Evolutionary conservation across 1,284 basidiomycete genomes (phyloP).

Genomic region (Phlebopus sp.): DNA sequence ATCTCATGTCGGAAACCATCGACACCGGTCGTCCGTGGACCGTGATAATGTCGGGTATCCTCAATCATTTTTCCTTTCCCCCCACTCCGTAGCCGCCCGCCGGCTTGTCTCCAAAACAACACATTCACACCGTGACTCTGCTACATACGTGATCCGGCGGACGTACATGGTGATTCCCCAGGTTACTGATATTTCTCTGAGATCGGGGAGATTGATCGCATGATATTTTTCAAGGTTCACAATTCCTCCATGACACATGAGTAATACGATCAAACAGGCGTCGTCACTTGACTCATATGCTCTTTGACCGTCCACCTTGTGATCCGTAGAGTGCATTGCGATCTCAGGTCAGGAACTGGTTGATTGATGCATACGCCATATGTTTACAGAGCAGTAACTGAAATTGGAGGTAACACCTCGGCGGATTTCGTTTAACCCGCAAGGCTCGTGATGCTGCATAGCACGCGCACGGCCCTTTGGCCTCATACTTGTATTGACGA

Average conservation of each 20-base stretch:
- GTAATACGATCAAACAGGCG: too few species aligned
- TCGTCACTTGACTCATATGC: background rate
- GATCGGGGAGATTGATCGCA: too few species aligned
- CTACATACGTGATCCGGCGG: too few species aligned
- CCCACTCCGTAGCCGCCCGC: too few species aligned
- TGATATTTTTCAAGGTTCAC: too few species aligned
- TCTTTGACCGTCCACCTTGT: too few species aligned
- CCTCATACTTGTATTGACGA: constrained; percentile 35
- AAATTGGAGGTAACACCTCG: background rate
- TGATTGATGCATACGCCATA: background rate
- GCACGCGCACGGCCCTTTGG: constrained; percentile 20
- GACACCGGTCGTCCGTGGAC: background rate
- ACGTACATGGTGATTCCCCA: too few species aligned
- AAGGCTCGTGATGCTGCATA: background rate
- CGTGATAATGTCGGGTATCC: background rate
- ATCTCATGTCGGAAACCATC: constrained; percentile 2
- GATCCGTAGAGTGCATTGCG: background rate
- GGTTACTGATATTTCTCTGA: too few species aligned
- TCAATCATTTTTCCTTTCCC: background rate
- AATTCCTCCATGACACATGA: too few species aligned
- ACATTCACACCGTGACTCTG: too few species aligned
- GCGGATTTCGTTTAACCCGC: too few species aligned
- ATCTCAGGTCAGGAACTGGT: background rate
- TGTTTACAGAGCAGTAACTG: background rate
- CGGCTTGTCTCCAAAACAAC: background rate